These are phyloP conservation scores for Lathyrus sativus DNA, from an alignment of 306 rosid genomes.

Conservation along the genomic window DNA sequence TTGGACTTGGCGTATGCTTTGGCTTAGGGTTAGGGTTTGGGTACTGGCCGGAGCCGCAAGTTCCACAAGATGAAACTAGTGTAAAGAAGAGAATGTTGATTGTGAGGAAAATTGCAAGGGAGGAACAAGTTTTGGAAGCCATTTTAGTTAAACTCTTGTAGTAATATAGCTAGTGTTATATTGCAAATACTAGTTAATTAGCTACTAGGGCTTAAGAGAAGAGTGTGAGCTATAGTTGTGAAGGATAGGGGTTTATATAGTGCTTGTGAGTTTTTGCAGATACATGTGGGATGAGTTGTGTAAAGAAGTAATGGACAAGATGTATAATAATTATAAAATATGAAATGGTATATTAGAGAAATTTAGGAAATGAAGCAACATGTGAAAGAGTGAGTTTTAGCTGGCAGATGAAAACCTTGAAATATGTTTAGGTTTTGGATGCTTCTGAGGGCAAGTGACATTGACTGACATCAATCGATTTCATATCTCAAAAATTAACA, in stretches of 20 bases:
- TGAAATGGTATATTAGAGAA: neutral
- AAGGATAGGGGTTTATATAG: constrained; percentile 22
- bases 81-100: constrained; percentile 76
- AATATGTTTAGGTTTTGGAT: constrained; percentile 22
- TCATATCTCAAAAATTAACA: constrained; percentile 8
- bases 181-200: constrained; percentile 5
- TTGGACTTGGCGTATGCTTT: constrained; percentile 33
- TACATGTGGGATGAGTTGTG: constrained; percentile 27
- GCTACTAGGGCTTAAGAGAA: constrained; percentile 23
- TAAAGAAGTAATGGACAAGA: neutral
- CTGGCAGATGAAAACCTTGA: constrained; percentile 5
- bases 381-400: constrained; percentile 27
- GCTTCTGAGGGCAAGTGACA: constrained; percentile 15
- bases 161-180: neutral
- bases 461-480: neutral
- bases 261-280: neutral
- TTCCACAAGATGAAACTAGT: constrained; percentile 55
- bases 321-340: neutral
- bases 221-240: constrained; percentile 9
- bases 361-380: constrained; percentile 25
- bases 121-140: constrained; percentile 61
- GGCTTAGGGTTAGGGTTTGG: constrained; percentile 39
- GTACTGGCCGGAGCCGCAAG: constrained; percentile 36
- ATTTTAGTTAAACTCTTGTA: constrained; percentile 35
- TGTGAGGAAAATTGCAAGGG: constrained; percentile 65